A percentile compares a stretch with the other conserved stretches of the same genome.
phyloP scores from a whole-genome alignment of 2,329 filamentous ascomycete species.

The Calonectria pteridis region DNA sequence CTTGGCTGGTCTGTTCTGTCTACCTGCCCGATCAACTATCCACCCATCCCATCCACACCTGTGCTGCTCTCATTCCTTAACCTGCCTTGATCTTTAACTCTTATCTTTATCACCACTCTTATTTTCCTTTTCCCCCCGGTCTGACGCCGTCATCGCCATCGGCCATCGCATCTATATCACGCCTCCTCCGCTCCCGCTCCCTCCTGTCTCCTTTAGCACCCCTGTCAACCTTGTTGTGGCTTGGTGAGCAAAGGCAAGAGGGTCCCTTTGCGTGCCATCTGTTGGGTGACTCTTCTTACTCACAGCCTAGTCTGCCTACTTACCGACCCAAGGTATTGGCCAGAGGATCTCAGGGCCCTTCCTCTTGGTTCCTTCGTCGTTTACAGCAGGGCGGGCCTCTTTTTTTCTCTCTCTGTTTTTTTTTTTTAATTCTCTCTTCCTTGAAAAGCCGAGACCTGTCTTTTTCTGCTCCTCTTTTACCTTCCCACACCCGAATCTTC shows the following conservation, averaged over 20 bases:
- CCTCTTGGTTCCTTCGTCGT: not conserved
- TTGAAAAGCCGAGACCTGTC: conserved; percentile 11
- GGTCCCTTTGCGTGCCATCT: conserved; percentile 7
- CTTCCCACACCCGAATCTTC: not conserved
- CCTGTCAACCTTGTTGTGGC: conserved; percentile 10
- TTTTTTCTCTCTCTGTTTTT: not conserved
- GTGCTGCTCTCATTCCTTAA: conserved; percentile 2
- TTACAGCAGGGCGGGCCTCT: not conserved
- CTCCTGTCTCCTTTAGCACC: not conserved
- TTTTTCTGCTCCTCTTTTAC: conserved; percentile 2
- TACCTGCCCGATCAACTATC: conserved; percentile 1
- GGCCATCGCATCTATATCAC: not conserved
- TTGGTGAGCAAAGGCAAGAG: conserved; percentile 2
- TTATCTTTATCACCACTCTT: conserved; percentile 6
- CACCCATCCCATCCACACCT: conserved; percentile 6
- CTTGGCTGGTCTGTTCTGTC: not conserved
- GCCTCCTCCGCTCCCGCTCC: not conserved
- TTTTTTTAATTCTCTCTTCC: not conserved
- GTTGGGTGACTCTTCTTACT: conserved; percentile 5
- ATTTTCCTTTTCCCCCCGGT: not conserved
- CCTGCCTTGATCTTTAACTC: not conserved
- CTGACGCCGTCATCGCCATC: not conserved
- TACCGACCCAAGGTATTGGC: conserved; percentile 5
- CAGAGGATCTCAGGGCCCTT: not conserved
- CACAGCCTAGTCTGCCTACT: conserved; percentile 10